These are phyloP conservation scores for Penicillium sp. DNA, from an alignment of 2,329 filamentous ascomycete species.

Conservation along the genomic window DNA sequence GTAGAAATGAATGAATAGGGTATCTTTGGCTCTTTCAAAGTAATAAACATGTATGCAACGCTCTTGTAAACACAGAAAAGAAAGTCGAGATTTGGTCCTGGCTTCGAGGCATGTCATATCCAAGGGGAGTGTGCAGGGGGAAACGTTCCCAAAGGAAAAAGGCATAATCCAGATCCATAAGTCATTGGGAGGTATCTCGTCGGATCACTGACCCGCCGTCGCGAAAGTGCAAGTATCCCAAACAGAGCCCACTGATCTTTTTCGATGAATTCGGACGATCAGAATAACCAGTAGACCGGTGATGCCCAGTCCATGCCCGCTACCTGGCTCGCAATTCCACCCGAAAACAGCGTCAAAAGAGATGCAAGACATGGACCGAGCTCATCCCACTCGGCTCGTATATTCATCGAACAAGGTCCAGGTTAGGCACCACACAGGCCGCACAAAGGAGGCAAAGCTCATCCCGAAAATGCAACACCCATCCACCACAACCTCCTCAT, in stretches of 20 bases:
- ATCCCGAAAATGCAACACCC: neutral
- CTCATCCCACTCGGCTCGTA: neutral
- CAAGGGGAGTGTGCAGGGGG: neutral
- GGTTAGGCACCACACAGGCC: neutral
- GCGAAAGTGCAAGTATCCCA: neutral
- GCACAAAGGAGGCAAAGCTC: neutral
- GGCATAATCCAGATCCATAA: neutral
- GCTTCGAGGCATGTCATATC: neutral
- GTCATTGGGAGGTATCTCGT: neutral
- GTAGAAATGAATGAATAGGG: neutral
- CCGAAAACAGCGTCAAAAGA: neutral
- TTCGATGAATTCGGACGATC: too few species aligned
- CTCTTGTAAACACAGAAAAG: neutral
- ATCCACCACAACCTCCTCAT: slow-evolving; percentile 16
- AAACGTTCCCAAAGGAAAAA: neutral
- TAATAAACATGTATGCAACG: slow-evolving; percentile 2
- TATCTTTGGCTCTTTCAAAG: slow-evolving; percentile 5
- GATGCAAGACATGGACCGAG: neutral
- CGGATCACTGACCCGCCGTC: neutral
- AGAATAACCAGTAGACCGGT: too few species aligned
- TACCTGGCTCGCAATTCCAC: neutral
- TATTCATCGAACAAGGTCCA: neutral
- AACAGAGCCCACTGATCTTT: neutral
- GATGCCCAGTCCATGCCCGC: too few species aligned
- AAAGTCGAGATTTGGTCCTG: neutral